Conservation (phyloP, 257 asterid genomes). For the Euphrasia confusa region DNA sequence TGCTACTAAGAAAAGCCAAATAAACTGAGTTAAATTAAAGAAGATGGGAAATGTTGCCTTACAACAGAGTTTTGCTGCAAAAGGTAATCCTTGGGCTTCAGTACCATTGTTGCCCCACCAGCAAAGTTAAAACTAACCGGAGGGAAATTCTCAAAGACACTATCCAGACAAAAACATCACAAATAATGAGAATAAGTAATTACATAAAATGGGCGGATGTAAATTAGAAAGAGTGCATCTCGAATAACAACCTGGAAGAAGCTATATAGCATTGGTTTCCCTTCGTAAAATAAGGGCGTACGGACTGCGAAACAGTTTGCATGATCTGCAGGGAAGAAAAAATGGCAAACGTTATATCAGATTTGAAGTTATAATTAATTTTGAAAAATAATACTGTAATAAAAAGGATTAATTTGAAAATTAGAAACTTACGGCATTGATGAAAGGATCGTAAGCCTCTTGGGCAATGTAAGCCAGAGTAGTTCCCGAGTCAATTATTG, state of each 20-base stretch:
- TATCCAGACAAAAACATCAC: constrained; percentile 23
- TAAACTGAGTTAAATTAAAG: not conserved
- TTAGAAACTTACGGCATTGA: constrained; percentile 57
- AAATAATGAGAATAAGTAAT: not conserved
- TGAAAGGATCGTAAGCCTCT: constrained; percentile 78
- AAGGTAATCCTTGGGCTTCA: constrained; percentile 86
- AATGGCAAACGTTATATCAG: not conserved
- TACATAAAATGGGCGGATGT: not conserved
- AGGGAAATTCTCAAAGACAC: constrained; percentile 73
- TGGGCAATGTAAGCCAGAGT: constrained; percentile 91
- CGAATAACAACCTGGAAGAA: constrained; percentile 58
- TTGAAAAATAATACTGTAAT: not conserved
- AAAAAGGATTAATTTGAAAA: not conserved
- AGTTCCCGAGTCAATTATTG: constrained; percentile 95
- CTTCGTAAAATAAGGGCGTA: constrained; percentile 49
- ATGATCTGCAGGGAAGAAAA: constrained; percentile 46
- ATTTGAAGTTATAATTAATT: not conserved
- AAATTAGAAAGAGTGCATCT: constrained; percentile 2
- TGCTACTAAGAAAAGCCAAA: not conserved
- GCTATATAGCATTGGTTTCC: constrained; percentile 83
- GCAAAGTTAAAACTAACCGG: constrained; percentile 70
- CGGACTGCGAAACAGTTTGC: constrained; percentile 56
- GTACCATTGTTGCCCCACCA: constrained; percentile 80
- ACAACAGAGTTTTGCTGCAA: constrained; percentile 86
- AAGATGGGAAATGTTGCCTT: constrained; percentile 32